Conservation (phyloP, 805 yeast genomes). For the Blastobotrys parvus region DNA sequence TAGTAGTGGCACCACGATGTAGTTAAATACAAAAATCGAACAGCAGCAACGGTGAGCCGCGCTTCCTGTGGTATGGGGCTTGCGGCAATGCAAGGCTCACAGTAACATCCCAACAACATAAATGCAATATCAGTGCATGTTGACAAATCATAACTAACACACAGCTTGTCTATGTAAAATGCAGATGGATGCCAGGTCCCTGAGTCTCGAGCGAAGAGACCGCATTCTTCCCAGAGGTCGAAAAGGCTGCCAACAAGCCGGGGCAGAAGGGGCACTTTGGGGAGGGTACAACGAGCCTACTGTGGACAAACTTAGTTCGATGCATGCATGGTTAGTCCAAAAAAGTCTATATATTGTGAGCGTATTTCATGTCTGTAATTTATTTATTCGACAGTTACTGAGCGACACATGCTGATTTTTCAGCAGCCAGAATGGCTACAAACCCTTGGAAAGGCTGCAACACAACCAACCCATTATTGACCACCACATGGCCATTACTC, state of each 20-base stretch:
- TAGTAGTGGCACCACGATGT: not conserved
- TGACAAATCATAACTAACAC: too few species aligned
- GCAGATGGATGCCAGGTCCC: too few species aligned
- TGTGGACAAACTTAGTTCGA: not conserved
- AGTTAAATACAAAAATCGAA: too few species aligned
- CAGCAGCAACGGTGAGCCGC: too few species aligned
- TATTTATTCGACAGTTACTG: too few species aligned
- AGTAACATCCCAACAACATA: not conserved
- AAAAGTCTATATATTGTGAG: too few species aligned
- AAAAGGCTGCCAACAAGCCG: not conserved
- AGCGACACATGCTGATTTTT: too few species aligned
- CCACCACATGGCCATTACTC: not conserved
- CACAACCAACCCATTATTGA: not conserved
- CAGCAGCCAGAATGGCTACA: too few species aligned
- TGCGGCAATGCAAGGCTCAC: slow-evolving; percentile 29
- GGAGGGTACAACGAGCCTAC: not conserved
- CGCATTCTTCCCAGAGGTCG: not conserved
- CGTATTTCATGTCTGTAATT: too few species aligned
- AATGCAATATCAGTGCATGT: not conserved
- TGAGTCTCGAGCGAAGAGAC: too few species aligned
- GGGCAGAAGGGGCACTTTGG: not conserved
- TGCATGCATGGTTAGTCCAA: not conserved
- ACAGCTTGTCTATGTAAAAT: too few species aligned
- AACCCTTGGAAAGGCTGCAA: slow-evolving; percentile 1
- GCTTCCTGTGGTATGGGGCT: too few species aligned